Base-by-base conservation (phyloP, 129 eudicot species). In the Rutidosis leptorrhynchoides region DNA sequence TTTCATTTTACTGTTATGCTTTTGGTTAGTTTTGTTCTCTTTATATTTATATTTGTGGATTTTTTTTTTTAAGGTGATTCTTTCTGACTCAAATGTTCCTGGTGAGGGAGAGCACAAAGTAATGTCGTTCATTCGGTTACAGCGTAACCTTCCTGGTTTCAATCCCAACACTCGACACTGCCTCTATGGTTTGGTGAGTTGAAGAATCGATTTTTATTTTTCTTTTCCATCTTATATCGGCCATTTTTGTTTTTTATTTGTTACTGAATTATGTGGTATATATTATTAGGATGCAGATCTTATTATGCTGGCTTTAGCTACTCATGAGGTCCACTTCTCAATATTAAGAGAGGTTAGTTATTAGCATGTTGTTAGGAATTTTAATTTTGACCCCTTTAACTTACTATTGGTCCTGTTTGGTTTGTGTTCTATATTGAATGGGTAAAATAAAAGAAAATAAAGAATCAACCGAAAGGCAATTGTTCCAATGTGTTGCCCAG, bases 71-170 rank as follows among this genome's bases (percentile, higher is more conserved):
- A 83, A 94, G 99, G 99, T 94, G 76, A 89, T 94, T 77, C 93
- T 94, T 28, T 94, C 99, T 62, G 99, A 94, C 77, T 87, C 99
- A 43, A 89, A 89, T 79, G 97, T 94, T 65, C 97, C 99, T 60
- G 99, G 99, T 61, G 99, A 94, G 87, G 99, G 99, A 45, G 99
- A 94, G 81, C 99, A 94, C 89, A 94, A 94, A 78, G 82, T 87
- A 56, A 94, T 94, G 99, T 89, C 97, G 32, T 93, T 85, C 77
- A 89, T 93, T 29, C 90, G 98, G 33, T 82, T 86, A 69, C 96
- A 93, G 62, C 87, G 98, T 51, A 86, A 86, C 63, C 89, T 83
- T 73, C 90, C 87, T 72, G 98, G 98, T 52, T 93, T 93, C 58
- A 82, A 93, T 73, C 96, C 96, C 57, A 93, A 93, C 72, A 93